A percentile compares a stretch with the other conserved stretches of the same genome.
Evolutionary conservation across 805 yeast genomes (phyloP).

Genomic region (Wickerhamiella cacticola): DNA sequence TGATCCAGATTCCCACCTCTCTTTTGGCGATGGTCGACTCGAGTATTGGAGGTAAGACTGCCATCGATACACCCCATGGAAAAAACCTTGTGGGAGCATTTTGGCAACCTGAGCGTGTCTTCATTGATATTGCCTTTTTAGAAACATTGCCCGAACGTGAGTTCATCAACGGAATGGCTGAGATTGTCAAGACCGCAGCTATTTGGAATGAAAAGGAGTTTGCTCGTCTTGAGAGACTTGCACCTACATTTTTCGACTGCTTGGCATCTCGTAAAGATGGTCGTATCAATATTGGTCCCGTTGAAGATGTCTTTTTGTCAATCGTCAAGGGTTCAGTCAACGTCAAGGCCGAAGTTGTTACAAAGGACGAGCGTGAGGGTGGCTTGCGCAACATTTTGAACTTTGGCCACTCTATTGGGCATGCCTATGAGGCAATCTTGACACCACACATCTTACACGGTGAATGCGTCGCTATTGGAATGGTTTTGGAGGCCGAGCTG

Average conservation of each 20-base stretch:
- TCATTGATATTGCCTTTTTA: slow-evolving; percentile 78
- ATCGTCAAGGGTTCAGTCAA: slow-evolving; percentile 74
- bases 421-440: slow-evolving; percentile 93
- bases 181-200: slow-evolving; percentile 94
- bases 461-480: slow-evolving; percentile 97
- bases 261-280: slow-evolving; percentile 38
- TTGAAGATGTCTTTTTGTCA: slow-evolving; percentile 61
- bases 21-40: slow-evolving; percentile 95
- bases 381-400: slow-evolving; percentile 83
- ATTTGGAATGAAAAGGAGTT: slow-evolving; percentile 92
- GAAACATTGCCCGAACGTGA: slow-evolving; percentile 85
- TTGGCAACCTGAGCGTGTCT: slow-evolving; percentile 87
- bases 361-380: slow-evolving; percentile 89
- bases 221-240: slow-evolving; percentile 65
- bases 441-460: slow-evolving; percentile 96
- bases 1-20: slow-evolving; percentile 89
- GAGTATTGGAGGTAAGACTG: slow-evolving; percentile 96
- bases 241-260: slow-evolving; percentile 55
- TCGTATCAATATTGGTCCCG: slow-evolving; percentile 52
- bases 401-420: slow-evolving; percentile 96
- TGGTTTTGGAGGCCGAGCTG: slow-evolving; percentile 87
- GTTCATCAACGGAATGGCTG: slow-evolving; percentile 96
- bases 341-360: slow-evolving; percentile 90
- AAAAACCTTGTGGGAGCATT: slow-evolving; percentile 94
- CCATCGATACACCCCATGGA: slow-evolving; percentile 92